These are phyloP conservation scores for Xerocomus spinulosus DNA, from an alignment of 768 basidiomycete species.

Conservation along the genomic window DNA sequence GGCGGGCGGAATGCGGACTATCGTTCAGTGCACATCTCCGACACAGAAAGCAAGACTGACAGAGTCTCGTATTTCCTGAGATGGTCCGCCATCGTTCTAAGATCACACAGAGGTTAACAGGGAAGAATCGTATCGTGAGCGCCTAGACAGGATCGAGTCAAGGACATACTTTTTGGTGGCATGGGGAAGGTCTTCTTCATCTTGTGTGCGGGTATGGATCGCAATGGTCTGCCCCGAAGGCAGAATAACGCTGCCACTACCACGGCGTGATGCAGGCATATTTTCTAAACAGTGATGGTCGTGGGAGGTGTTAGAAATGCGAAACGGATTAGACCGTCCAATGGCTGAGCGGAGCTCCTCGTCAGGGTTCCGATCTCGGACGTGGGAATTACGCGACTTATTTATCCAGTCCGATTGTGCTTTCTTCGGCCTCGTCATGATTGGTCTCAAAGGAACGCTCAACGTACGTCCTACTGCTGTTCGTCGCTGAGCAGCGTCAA, in stretches of 20 bases:
- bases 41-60: constrained; percentile 43
- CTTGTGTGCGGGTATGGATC: constrained; percentile 83
- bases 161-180: constrained; percentile 81
- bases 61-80: constrained; percentile 84
- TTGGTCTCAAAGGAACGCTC: constrained; percentile 90
- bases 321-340: no score
- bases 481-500: neutral
- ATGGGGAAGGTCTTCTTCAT: constrained; percentile 84
- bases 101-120: neutral
- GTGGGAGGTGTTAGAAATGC: constrained; percentile 14
- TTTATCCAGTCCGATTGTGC: constrained; percentile 2
- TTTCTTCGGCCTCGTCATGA: constrained; percentile 48
- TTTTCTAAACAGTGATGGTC: constrained; percentile 14
- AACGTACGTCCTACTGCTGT: constrained; percentile 50
- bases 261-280: constrained; percentile 71
- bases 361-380: neutral
- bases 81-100: constrained; percentile 90
- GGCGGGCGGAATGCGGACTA: neutral
- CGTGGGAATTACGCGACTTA: constrained; percentile 27
- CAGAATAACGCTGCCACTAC: constrained; percentile 69
- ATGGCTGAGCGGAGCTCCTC: constrained; percentile 17
- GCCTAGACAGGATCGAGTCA: neutral
- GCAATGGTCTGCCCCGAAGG: constrained; percentile 76
- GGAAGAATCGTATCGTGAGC: neutral
- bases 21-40: constrained; percentile 2